Conservation (phyloP, 2,329 filamentous ascomycete species). For the Xylariaceae sp. region DNA sequence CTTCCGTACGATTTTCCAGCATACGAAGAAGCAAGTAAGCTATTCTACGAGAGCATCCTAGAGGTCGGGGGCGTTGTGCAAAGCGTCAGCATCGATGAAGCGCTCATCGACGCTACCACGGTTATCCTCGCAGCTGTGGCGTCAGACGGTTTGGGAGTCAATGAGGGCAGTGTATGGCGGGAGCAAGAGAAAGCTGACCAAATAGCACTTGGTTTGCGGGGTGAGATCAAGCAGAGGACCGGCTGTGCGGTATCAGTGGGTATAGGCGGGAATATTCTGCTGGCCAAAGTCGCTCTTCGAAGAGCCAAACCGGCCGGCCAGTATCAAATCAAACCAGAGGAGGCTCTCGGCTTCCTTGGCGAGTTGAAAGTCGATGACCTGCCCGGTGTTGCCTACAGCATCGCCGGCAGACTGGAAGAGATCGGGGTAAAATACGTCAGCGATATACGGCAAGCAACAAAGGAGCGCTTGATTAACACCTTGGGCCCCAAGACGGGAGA, state of each 20-base stretch:
- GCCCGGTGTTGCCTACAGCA: constrained; percentile 87
- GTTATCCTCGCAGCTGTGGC: constrained; percentile 59
- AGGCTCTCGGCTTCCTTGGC: constrained; percentile 68
- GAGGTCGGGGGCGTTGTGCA: constrained; percentile 77
- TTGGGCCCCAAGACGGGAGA: constrained; percentile 90
- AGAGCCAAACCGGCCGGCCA: constrained; percentile 94
- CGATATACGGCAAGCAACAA: constrained; percentile 70
- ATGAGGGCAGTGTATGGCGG: constrained; percentile 62
- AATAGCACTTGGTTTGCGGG: constrained; percentile 60
- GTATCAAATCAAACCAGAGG: constrained; percentile 76
- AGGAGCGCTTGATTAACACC: constrained; percentile 63
- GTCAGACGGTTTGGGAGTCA: constrained; percentile 56
- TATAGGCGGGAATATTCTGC: constrained; percentile 82
- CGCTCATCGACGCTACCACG: constrained; percentile 73
- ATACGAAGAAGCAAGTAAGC: constrained; percentile 83
- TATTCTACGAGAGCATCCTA: constrained; percentile 82
- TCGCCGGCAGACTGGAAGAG: constrained; percentile 80
- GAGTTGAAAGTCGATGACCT: constrained; percentile 71
- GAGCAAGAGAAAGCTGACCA: constrained; percentile 74
- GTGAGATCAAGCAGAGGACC: constrained; percentile 64
- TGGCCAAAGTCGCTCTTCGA: constrained; percentile 83
- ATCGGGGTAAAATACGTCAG: constrained; percentile 75
- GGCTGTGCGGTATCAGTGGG: constrained; percentile 87
- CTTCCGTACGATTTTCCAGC: constrained; percentile 93
- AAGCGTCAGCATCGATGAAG: constrained; percentile 95